These are phyloP conservation scores for Torulaspora gathmanii DNA, from an alignment of 805 yeast genomes.

Conservation along the genomic window DNA sequence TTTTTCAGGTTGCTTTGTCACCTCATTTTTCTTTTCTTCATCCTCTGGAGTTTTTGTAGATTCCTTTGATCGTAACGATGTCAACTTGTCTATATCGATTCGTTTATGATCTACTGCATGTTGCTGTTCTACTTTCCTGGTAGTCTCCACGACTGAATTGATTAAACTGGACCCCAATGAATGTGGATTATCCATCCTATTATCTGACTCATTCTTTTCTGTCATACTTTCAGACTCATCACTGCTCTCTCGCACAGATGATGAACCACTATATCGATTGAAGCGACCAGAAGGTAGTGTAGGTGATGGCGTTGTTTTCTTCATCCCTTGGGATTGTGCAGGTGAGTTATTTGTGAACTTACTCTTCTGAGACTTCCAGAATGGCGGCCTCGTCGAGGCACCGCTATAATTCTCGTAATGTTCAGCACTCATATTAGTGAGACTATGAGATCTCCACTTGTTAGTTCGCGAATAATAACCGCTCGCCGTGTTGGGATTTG, in stretches of 20 bases:
- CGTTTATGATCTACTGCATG: conserved; percentile 17
- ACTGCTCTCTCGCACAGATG: conserved; percentile 3
- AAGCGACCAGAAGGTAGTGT: background rate
- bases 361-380: conserved; percentile 15
- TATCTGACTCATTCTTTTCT: background rate
- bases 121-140: conserved; percentile 21
- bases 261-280: conserved; percentile 1
- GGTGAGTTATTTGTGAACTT: background rate
- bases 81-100: conserved; percentile 6
- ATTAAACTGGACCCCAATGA: conserved; percentile 30
- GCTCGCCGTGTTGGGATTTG: conserved; percentile 11
- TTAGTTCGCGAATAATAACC: conserved; percentile 21
- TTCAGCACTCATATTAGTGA: conserved; percentile 6
- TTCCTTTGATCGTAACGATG: conserved; percentile 1
- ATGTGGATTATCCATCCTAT: conserved; percentile 11
- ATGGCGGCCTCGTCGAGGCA: conserved; percentile 10
- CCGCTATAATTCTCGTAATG: conserved; percentile 5
- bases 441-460: conserved; percentile 24
- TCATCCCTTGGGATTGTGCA: background rate
- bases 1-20: background rate
- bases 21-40: background rate
- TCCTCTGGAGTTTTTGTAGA: background rate
- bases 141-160: conserved; percentile 30
- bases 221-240: conserved; percentile 1
- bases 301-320: background rate